phyloP scores from a whole-genome alignment of 441 rosid genomes.

The Cnidoscolus chayamansa region DNA sequence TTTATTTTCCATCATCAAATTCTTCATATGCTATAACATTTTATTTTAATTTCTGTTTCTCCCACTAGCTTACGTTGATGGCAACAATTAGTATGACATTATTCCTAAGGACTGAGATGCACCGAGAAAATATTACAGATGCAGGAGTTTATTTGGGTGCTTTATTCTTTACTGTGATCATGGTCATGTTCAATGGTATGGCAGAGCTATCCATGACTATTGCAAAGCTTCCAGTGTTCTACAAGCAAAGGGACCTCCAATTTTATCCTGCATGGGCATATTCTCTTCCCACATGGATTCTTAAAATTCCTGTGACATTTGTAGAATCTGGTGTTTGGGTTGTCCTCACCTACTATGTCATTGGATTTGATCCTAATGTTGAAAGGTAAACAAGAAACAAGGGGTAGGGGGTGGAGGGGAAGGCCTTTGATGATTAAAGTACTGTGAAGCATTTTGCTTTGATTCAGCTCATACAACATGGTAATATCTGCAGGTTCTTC shows the following conservation, averaged over 20 bases:
- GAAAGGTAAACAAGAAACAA: conserved; percentile 40
- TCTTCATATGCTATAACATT: background rate
- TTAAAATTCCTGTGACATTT: conserved; percentile 1
- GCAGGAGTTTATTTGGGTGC: conserved; percentile 12
- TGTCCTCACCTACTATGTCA: conserved; percentile 63
- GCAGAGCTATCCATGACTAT: background rate
- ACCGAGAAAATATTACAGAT: background rate
- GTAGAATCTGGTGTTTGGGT: conserved; percentile 63
- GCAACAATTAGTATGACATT: background rate
- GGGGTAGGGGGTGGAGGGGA: too few relatives aligned
- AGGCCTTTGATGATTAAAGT: too few relatives aligned
- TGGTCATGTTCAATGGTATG: conserved; percentile 10
- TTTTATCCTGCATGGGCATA: conserved; percentile 8
- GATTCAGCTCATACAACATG: conserved; percentile 8
- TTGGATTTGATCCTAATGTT: conserved; percentile 67
- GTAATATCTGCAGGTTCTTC: conserved; percentile 36
- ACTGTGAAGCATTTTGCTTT: background rate
- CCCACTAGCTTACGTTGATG: background rate
- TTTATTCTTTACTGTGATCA: background rate
- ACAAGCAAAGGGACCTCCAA: conserved; percentile 6
- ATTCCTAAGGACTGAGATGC: conserved; percentile 9
- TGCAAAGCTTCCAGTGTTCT: conserved; percentile 1
- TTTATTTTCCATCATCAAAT: background rate
- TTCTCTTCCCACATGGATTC: conserved; percentile 5
- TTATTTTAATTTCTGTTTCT: background rate